Conservation (phyloP, 768 basidiomycete genomes). For the Rhizopogon vesiculosus region DNA sequence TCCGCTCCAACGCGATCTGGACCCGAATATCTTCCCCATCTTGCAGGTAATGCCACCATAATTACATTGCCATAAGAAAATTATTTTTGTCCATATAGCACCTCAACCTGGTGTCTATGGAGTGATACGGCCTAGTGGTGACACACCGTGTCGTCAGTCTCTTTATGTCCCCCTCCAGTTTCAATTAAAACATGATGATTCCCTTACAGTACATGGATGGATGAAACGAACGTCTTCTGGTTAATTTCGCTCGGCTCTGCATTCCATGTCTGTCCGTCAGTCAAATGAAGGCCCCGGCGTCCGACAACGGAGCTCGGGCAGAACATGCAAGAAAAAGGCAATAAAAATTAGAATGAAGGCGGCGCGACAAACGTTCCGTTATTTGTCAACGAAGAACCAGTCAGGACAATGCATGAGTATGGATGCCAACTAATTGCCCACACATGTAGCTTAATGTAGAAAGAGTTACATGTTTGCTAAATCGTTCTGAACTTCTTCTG, state of each 20-base stretch:
- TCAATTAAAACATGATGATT: background rate
- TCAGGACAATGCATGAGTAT: background rate
- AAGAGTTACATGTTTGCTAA: background rate
- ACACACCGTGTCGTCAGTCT: slow-evolving; percentile 1
- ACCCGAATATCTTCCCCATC: background rate
- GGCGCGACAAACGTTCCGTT: background rate
- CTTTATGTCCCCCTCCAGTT: background rate
- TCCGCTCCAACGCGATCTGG: background rate
- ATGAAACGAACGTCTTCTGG: background rate
- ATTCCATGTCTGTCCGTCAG: background rate
- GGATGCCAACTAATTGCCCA: background rate
- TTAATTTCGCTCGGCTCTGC: background rate
- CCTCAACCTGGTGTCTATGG: background rate
- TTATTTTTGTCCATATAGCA: background rate
- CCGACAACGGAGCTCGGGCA: background rate
- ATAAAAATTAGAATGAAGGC: background rate
- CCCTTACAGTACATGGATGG: background rate
- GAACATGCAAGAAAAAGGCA: background rate
- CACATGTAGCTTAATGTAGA: background rate
- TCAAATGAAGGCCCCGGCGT: background rate
- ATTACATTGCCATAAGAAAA: slow-evolving; percentile 20
- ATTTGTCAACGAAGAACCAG: no score
- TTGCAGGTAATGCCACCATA: slow-evolving; percentile 19
- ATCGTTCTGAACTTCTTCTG: background rate
- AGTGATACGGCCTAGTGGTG: background rate